Percentiles rank a stretch among this genome's conserved stretches.
Evolutionary conservation across 257 asterid species (phyloP).

Genomic region (Solanum pimpinellifolium): DNA sequence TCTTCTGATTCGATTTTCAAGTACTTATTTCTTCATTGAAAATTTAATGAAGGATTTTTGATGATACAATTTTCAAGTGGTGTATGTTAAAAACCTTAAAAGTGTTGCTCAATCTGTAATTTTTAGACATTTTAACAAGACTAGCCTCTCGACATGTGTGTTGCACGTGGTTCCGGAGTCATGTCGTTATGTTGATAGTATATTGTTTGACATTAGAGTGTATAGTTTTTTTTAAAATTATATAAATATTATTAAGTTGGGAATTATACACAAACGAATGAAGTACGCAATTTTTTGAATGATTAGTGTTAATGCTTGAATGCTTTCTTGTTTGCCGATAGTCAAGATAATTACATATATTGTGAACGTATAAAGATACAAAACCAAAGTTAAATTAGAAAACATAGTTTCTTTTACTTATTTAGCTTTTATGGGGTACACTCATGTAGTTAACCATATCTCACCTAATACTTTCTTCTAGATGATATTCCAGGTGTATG

Average conservation of each 20-base stretch:
- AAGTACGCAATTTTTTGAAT: neutral
- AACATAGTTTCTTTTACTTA: neutral
- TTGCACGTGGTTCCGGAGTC: neutral
- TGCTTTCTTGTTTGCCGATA: neutral
- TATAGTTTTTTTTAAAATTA: neutral
- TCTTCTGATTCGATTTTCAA: conserved; percentile 93
- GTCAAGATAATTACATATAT: neutral
- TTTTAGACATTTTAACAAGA: neutral
- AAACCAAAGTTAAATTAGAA: neutral
- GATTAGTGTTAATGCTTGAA: neutral
- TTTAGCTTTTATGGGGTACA: neutral
- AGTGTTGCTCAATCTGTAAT: neutral
- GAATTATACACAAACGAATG: neutral
- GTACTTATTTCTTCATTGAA: conserved; percentile 16
- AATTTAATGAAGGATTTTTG: neutral
- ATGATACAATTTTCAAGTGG: neutral
- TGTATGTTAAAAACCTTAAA: neutral
- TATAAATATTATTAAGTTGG: neutral
- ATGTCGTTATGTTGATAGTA: neutral
- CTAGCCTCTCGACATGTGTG: neutral
- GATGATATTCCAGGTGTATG: neutral
- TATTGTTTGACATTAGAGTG: neutral
- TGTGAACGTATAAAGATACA: neutral
- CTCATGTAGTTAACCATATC: neutral
- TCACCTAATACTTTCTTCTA: neutral